These are phyloP conservation scores for Chlorophyllum brunneum DNA, from an alignment of 768 basidiomycete genomes.

Conservation along the genomic window DNA sequence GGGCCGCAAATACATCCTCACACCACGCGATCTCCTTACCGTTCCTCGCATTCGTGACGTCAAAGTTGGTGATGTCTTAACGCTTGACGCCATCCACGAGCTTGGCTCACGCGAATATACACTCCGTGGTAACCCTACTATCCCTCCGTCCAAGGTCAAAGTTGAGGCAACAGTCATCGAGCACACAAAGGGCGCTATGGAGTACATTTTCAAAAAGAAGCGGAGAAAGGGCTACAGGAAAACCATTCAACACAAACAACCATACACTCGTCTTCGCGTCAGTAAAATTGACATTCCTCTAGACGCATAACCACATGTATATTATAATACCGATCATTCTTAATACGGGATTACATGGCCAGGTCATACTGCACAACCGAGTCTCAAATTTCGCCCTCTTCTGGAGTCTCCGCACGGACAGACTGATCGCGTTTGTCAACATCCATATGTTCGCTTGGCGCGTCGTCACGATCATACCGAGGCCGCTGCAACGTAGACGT, in stretches of 20 bases:
- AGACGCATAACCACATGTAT: conserved; percentile 21
- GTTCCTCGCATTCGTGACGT: conserved; percentile 87
- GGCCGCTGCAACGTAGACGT: conserved; percentile 38
- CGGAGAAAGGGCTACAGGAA: conserved; percentile 97
- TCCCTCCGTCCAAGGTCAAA: conserved; percentile 62
- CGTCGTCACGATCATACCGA: conserved; percentile 44
- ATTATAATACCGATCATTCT: conserved; percentile 13
- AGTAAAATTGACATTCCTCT: conserved; percentile 65
- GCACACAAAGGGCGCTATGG: conserved; percentile 94
- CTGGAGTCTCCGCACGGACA: conserved; percentile 71
- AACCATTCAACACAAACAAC: conserved; percentile 90
- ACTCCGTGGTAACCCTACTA: conserved; percentile 70
- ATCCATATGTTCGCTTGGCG: conserved; percentile 34
- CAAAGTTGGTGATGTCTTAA: conserved; percentile 79
- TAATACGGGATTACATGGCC: conserved; percentile 13
- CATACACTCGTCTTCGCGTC: conserved; percentile 91
- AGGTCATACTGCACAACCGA: conserved; percentile 7
- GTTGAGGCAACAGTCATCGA: conserved; percentile 93
- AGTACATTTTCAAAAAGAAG: conserved; percentile 94
- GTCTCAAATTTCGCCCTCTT: conserved; percentile 80
- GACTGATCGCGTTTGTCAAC: conserved; percentile 37
- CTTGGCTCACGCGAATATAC: conserved; percentile 95
- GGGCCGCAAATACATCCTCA: conserved; percentile 83
- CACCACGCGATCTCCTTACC: conserved; percentile 89
- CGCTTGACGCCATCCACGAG: conserved; percentile 85